Conservation (phyloP, 2,329 filamentous ascomycete genomes). For the Venturia aucupariae region DNA sequence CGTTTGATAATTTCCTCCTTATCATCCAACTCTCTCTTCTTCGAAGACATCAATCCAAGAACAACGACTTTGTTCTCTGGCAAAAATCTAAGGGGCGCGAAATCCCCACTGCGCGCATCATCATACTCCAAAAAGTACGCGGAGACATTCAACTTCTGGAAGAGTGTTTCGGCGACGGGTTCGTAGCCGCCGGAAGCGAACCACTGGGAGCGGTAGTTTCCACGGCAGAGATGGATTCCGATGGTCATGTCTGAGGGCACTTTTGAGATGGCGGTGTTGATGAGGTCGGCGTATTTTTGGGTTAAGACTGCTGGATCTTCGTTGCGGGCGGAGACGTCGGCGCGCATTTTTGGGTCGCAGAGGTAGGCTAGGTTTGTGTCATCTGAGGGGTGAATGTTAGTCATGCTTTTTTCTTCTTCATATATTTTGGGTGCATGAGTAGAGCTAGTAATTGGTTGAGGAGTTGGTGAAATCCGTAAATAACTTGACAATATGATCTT, state of each 20-base stretch:
- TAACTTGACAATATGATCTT: too few relatives aligned
- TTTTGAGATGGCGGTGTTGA: slow-evolving; percentile 60
- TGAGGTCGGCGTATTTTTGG: slow-evolving; percentile 56
- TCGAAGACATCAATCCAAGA: slow-evolving; percentile 37
- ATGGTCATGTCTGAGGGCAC: slow-evolving; percentile 62
- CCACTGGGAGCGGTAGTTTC: slow-evolving; percentile 43
- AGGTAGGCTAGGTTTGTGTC: slow-evolving; percentile 38
- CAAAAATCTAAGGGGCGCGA: slow-evolving; percentile 36
- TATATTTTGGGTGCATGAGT: too few relatives aligned
- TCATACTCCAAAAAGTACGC: slow-evolving; percentile 38
- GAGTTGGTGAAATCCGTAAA: too few relatives aligned
- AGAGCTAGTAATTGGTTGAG: too few relatives aligned
- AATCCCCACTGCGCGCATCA: slow-evolving; percentile 38
- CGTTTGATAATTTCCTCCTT: slow-evolving; percentile 38
- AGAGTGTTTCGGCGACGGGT: slow-evolving; percentile 34
- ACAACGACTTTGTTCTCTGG: slow-evolving; percentile 40
- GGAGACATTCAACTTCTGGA: slow-evolving; percentile 31
- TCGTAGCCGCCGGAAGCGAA: slow-evolving; percentile 42
- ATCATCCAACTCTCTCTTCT: slow-evolving; percentile 37
- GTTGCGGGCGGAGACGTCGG: slow-evolving; percentile 50
- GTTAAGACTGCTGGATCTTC: slow-evolving; percentile 50
- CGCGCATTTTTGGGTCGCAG: slow-evolving; percentile 27
- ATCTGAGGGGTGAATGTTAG: slow-evolving; percentile 20
- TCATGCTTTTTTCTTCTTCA: background rate
- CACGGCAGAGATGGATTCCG: slow-evolving; percentile 62